Evolutionary conservation across 768 basidiomycete genomes (phyloP).

Genomic region (Sistotremastrum niveocremeum): DNA sequence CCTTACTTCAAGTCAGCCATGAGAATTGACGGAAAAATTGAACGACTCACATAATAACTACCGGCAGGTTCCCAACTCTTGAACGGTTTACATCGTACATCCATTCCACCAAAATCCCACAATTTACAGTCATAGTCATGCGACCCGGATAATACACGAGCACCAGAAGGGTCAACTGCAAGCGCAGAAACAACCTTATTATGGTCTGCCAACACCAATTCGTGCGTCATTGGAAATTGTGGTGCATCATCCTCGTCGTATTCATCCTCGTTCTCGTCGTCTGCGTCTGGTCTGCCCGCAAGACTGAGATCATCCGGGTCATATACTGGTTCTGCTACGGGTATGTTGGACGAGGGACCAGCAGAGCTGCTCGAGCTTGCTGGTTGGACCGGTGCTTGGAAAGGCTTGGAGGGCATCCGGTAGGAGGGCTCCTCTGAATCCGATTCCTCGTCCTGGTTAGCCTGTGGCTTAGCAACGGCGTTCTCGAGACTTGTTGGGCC

Average conservation of each 20-base stretch:
- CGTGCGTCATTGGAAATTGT: conserved; percentile 79
- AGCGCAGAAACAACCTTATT: conserved; percentile 91
- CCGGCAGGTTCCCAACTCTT: conserved; percentile 93
- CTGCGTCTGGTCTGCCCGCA: conserved; percentile 1
- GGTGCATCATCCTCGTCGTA: conserved; percentile 32
- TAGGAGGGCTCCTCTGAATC: conserved; percentile 8
- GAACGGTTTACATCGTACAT: conserved; percentile 79
- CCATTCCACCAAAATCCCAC: conserved; percentile 99
- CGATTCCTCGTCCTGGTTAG: conserved; percentile 10
- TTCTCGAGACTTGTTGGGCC: conserved; percentile 7
- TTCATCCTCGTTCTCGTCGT: conserved; percentile 24
- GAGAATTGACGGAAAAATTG: conserved; percentile 4
- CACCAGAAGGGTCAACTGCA: conserved; percentile 86
- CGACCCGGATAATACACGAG: conserved; percentile 79
- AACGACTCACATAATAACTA: conserved; percentile 65
- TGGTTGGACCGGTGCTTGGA: neutral
- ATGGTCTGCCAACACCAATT: conserved; percentile 88
- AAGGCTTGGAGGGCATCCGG: neutral
- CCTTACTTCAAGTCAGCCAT: conserved; percentile 27
- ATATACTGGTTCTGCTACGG: conserved; percentile 13
- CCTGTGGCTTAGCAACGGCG: neutral
- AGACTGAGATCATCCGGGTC: conserved; percentile 14
- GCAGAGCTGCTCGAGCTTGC: neutral
- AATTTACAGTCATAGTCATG: conserved; percentile 97
- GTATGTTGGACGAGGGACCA: conserved; percentile 4